Conservation (phyloP, 192 early-diverging fungal species). For the Coemansia sp. region DNA sequence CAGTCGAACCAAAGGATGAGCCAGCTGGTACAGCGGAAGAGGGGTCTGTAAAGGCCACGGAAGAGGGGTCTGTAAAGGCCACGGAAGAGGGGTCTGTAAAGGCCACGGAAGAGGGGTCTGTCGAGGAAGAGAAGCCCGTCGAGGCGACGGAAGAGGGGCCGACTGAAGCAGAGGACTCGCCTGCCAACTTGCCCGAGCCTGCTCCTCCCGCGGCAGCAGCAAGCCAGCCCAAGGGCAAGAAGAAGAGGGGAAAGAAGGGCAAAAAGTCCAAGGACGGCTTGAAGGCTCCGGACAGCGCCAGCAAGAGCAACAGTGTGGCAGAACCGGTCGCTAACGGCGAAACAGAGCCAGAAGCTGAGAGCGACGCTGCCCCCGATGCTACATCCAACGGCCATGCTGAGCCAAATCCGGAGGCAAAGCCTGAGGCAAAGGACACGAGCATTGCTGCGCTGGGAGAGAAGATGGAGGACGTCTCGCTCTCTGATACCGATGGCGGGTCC, state of each 20-base stretch:
- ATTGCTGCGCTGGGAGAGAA: slow-evolving; percentile 34
- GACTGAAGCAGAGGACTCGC: not conserved
- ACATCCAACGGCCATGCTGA: not conserved
- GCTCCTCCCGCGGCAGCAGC: not conserved
- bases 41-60: too few species aligned
- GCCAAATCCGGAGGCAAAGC: not conserved
- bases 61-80: too few species aligned
- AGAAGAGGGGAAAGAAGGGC: slow-evolving; percentile 37
- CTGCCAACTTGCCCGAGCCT: not conserved
- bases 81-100: too few species aligned
- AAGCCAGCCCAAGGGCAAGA: slow-evolving; percentile 26
- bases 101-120: not conserved
- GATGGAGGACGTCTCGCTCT: slow-evolving; percentile 50
- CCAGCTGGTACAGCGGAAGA: too few species aligned
- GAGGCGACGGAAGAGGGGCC: not conserved
- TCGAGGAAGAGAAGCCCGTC: not conserved
- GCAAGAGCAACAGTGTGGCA: not conserved
- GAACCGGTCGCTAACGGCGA: not conserved
- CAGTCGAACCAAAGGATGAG: not conserved
- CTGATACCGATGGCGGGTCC: slow-evolving; percentile 12
- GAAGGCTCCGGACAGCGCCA: slow-evolving; percentile 7
- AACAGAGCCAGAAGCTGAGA: not conserved
- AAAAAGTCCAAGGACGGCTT: slow-evolving; percentile 20
- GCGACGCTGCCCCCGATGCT: not conserved
- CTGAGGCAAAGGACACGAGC: slow-evolving; percentile 7